Conservation (phyloP, 768 basidiomycete genomes). For the Amanita pallidorosea region DNA sequence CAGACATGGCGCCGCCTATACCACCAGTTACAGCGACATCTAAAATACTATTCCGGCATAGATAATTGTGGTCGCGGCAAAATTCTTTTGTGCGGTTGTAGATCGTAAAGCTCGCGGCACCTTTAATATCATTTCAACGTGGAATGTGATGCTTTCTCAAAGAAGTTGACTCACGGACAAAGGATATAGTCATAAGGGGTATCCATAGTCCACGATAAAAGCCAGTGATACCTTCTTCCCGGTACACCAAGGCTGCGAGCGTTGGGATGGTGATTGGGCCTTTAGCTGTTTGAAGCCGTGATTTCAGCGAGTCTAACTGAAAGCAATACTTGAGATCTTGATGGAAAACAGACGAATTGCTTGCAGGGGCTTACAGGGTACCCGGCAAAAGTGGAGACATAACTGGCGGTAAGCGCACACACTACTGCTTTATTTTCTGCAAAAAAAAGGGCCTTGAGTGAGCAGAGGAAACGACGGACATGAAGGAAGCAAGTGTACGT, state of each 20-base stretch:
- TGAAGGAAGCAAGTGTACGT: constrained; percentile 30
- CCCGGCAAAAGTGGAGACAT: constrained; percentile 86
- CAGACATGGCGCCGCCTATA: constrained; percentile 79
- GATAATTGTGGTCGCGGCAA: constrained; percentile 46
- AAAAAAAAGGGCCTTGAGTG: constrained; percentile 4
- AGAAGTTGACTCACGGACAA: constrained; percentile 68
- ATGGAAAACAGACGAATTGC: constrained; percentile 13
- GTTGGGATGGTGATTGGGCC: constrained; percentile 62
- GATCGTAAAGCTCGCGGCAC: constrained; percentile 86
- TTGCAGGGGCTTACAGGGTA: constrained; percentile 48
- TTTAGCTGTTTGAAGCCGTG: constrained; percentile 79
- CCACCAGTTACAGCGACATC: constrained; percentile 74
- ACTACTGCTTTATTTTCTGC: constrained; percentile 81
- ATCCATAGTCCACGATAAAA: constrained; percentile 91
- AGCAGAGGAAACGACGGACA: constrained; percentile 8
- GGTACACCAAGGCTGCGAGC: constrained; percentile 63
- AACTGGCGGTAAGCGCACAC: constrained; percentile 84
- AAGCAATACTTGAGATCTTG: neutral
- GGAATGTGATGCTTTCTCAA: neutral
- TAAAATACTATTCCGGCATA: constrained; percentile 46
- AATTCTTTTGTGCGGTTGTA: constrained; percentile 78
- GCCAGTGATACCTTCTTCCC: constrained; percentile 78
- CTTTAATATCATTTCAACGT: constrained; percentile 23
- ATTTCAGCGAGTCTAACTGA: constrained; percentile 91
- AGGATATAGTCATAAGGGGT: constrained; percentile 90